Conservation (phyloP, 768 basidiomycete genomes). For the Naganishia friedmannii region DNA sequence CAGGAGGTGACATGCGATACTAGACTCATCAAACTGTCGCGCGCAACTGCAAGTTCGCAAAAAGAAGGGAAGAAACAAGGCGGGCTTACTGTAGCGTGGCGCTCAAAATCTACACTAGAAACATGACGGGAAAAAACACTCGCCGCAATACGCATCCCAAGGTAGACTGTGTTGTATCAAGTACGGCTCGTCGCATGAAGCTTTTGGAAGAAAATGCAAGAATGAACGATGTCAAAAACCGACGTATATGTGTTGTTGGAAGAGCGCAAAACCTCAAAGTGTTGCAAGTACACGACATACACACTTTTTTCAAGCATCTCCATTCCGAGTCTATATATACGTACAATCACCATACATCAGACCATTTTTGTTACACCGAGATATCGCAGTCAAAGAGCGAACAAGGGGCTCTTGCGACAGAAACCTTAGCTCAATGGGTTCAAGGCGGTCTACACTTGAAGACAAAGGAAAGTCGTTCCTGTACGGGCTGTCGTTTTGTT, state of each 20-base stretch:
- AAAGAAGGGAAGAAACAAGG: neutral
- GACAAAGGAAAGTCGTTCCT: too few relatives aligned
- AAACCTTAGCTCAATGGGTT: too few relatives aligned
- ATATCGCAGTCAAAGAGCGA: too few relatives aligned
- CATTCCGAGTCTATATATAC: neutral
- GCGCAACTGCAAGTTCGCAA: neutral
- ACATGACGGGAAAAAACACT: neutral
- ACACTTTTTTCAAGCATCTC: neutral
- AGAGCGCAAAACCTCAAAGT: neutral
- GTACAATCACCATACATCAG: neutral
- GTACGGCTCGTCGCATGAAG: constrained; percentile 6
- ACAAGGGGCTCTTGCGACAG: too few relatives aligned
- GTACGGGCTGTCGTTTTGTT: too few relatives aligned
- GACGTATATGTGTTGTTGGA: neutral
- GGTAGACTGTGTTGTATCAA: constrained; percentile 9
- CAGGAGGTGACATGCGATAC: constrained; percentile 40
- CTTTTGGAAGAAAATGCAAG: neutral
- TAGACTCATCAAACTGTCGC: constrained; percentile 33
- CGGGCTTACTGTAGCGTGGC: neutral
- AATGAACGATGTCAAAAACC: neutral
- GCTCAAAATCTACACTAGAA: neutral
- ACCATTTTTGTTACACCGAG: too few relatives aligned
- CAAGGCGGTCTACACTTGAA: too few relatives aligned
- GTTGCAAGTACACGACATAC: neutral
- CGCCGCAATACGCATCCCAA: neutral